Evolutionary conservation across 2,329 filamentous ascomycete genomes (phyloP).

Genomic region (Tolypocladium paradoxum): DNA sequence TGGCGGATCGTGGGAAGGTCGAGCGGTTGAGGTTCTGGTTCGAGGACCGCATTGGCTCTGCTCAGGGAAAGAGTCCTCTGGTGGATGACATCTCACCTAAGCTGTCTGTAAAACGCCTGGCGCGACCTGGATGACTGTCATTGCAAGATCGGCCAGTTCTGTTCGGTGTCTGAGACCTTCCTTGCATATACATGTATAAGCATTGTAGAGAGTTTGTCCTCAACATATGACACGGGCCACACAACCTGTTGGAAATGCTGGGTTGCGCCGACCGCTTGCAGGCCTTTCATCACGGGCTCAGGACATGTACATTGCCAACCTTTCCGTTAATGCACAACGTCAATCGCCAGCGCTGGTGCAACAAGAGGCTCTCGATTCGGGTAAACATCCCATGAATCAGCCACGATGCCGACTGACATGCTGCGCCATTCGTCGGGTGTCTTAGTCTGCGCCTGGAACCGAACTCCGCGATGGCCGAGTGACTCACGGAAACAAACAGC

Average conservation of each 20-base stretch:
- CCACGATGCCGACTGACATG: not conserved
- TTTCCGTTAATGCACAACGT: too few relatives aligned
- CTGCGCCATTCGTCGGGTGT: not conserved
- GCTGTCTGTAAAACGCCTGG: not conserved
- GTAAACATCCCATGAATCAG: too few relatives aligned
- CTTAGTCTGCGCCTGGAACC: not conserved
- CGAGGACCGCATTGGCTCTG: conserved; percentile 28
- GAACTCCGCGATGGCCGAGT: not conserved
- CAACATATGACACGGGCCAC: not conserved
- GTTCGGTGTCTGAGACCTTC: not conserved
- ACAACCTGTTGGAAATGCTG: not conserved
- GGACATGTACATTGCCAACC: not conserved
- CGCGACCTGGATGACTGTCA: not conserved
- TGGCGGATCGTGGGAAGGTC: conserved; percentile 27
- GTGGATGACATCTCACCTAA: conserved; percentile 7
- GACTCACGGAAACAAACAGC: not conserved
- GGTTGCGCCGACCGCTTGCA: too few relatives aligned
- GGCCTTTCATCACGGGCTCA: too few relatives aligned
- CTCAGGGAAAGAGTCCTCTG: conserved; percentile 29
- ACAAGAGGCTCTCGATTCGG: too few relatives aligned
- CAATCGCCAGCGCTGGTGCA: too few relatives aligned
- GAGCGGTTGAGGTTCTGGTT: conserved; percentile 31
- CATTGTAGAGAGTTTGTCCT: not conserved
- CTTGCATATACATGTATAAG: not conserved
- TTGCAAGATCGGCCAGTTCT: not conserved